phyloP scores from a whole-genome alignment of 345 rosid genomes.

The Kernera saxatilis region DNA sequence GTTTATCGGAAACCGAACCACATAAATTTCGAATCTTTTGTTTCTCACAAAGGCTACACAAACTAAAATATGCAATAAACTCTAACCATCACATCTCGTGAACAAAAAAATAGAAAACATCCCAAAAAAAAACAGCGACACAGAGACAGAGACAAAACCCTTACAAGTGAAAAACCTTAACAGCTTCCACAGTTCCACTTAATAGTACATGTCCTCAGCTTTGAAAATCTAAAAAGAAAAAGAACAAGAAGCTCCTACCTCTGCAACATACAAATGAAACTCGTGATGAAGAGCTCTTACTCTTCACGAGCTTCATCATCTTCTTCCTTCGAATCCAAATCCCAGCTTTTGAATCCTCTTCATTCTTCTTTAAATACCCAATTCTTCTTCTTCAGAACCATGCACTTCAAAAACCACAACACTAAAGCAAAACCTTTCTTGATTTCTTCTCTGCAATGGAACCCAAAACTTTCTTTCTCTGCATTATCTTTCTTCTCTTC shows the following conservation, averaged over 20 bases:
- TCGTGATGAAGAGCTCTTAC: slow-evolving; percentile 94
- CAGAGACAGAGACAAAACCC: slow-evolving; percentile 12
- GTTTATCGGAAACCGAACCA: neutral
- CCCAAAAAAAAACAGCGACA: slow-evolving; percentile 1
- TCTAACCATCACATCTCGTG: slow-evolving; percentile 58
- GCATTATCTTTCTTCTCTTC: slow-evolving; percentile 28
- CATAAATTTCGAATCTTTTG: neutral
- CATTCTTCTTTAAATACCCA: slow-evolving; percentile 56
- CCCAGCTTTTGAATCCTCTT: slow-evolving; percentile 39
- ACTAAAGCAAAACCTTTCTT: neutral
- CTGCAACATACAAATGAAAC: slow-evolving; percentile 60
- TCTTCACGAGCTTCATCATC: slow-evolving; percentile 89
- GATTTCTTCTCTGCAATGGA: slow-evolving; percentile 36
- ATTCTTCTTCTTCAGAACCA: slow-evolving; percentile 29
- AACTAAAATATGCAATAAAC: slow-evolving; percentile 36
- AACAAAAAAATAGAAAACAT: slow-evolving; percentile 20
- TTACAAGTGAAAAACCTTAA: slow-evolving; percentile 22
- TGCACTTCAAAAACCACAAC: slow-evolving; percentile 31
- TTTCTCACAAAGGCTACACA: slow-evolving; percentile 15
- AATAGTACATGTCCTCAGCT: slow-evolving; percentile 18
- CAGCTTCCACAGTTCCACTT: slow-evolving; percentile 5
- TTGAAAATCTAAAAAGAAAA: slow-evolving; percentile 17
- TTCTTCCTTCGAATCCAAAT: slow-evolving; percentile 27
- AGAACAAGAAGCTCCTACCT: slow-evolving; percentile 23
- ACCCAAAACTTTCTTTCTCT: slow-evolving; percentile 22